phyloP scores from a whole-genome alignment of 2,329 filamentous ascomycete species.

The Fusarium sp. region DNA sequence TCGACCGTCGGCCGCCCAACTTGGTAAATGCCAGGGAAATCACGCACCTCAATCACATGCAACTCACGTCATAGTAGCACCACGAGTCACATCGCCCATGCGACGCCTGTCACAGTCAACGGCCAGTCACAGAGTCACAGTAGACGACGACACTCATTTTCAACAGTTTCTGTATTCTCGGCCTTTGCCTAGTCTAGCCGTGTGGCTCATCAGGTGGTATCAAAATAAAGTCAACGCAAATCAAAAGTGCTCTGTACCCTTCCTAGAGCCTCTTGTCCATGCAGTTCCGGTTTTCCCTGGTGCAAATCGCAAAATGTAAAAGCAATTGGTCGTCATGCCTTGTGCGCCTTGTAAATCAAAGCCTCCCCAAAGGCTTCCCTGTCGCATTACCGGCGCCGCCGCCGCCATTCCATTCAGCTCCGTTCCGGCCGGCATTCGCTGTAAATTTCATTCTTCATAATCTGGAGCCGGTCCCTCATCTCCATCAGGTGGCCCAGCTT shows the following conservation, averaged over 20 bases:
- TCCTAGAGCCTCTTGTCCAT: constrained; percentile 40
- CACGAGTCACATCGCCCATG: constrained; percentile 7
- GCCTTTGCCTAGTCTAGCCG: constrained; percentile 37
- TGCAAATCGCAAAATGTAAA: constrained; percentile 41
- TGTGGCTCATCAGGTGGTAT: constrained; percentile 42
- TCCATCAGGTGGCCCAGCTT: constrained; percentile 64
- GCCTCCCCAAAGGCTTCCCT: constrained; percentile 16
- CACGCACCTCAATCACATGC: constrained; percentile 37
- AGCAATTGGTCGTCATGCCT: constrained; percentile 42
- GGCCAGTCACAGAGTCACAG: neutral
- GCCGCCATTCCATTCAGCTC: constrained; percentile 33
- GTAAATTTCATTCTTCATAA: constrained; percentile 72
- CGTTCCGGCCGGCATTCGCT: constrained; percentile 53
- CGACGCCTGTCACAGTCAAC: neutral
- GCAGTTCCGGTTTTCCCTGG: constrained; percentile 40
- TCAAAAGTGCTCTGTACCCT: constrained; percentile 39
- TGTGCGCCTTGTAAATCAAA: constrained; percentile 35
- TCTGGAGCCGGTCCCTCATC: constrained; percentile 65
- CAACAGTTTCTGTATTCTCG: constrained; percentile 42
- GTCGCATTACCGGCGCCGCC: constrained; percentile 29
- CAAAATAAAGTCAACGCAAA: constrained; percentile 40
- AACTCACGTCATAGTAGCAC: constrained; percentile 32
- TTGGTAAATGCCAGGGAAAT: constrained; percentile 28
- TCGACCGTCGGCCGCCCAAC: constrained; percentile 18
- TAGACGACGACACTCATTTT: no score